Evolutionary conservation across 805 yeast genomes (phyloP).

Genomic region (Candida chilensis): DNA sequence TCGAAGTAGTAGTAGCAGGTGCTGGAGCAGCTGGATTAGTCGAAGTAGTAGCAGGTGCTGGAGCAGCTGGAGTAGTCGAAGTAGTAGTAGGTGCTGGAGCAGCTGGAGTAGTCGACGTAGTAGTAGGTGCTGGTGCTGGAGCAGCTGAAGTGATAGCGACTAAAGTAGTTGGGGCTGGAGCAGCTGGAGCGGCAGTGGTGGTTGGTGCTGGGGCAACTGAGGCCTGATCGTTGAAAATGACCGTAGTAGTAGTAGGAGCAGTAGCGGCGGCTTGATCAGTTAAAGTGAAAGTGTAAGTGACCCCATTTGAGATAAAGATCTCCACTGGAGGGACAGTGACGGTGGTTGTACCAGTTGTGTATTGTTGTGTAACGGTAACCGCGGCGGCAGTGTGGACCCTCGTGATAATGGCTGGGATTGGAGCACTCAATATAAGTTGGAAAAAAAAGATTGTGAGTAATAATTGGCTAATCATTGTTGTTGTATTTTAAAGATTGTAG

Average conservation of each 20-base stretch:
- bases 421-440: constrained; percentile 17
- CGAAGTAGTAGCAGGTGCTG: constrained; percentile 7
- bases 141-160: constrained; percentile 4
- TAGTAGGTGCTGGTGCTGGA: constrained; percentile 6
- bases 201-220: constrained; percentile 7
- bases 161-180: constrained; percentile 9
- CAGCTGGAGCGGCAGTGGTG: constrained; percentile 4
- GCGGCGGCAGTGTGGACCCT: constrained; percentile 48
- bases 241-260: constrained; percentile 25
- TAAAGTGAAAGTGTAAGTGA: constrained; percentile 38
- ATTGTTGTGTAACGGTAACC: constrained; percentile 32
- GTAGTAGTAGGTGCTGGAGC: constrained; percentile 10
- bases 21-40: constrained; percentile 6
- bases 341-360: constrained; percentile 39
- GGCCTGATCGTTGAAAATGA: constrained; percentile 6
- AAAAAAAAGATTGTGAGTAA: constrained; percentile 7
- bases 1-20: constrained; percentile 6
- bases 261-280: constrained; percentile 20
- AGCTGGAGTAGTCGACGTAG: constrained; percentile 5
- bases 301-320: constrained; percentile 40
- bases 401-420: constrained; percentile 34
- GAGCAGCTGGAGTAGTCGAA: constrained; percentile 13
- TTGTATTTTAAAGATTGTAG: neutral
- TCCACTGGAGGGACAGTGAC: constrained; percentile 43
- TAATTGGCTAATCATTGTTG: constrained; percentile 2